A percentile compares a stretch with the other conserved stretches of the same genome.
Conservation (phyloP, 495 filamentous ascomycete genomes). For the Podospora didyma region DNA sequence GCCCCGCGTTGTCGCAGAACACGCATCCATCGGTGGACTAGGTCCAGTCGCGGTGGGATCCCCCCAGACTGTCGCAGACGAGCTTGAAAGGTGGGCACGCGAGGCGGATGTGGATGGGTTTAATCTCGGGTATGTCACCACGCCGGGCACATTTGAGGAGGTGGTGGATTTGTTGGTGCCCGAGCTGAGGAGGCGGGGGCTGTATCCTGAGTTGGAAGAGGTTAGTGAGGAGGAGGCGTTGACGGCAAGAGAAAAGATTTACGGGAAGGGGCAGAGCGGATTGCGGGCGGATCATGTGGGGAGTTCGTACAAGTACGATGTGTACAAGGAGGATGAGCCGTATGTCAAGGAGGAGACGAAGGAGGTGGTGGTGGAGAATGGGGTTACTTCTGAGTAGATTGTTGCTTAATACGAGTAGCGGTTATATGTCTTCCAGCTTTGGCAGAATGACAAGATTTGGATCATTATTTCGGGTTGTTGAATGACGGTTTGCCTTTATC, state of each 20-base stretch:
- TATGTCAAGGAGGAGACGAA: slow-evolving; percentile 15
- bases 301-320: slow-evolving; percentile 54
- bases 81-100: slow-evolving; percentile 56
- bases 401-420: no score
- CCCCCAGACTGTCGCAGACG: slow-evolving; percentile 53
- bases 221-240: slow-evolving; percentile 42
- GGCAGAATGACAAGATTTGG: no score
- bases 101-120: slow-evolving; percentile 65
- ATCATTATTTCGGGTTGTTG: no score
- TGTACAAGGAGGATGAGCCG: slow-evolving; percentile 49
- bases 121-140: slow-evolving; percentile 47
- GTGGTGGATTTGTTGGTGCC: slow-evolving; percentile 43
- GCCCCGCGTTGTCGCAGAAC: slow-evolving; percentile 50
- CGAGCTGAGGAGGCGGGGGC: slow-evolving; percentile 35
- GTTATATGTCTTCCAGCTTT: no score
- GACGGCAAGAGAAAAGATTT: slow-evolving; percentile 58
- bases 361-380: background rate
- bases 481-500: no score
- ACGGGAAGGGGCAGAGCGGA: slow-evolving; percentile 52
- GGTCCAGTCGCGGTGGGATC: slow-evolving; percentile 55
- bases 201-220: slow-evolving; percentile 28
- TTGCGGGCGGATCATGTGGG: slow-evolving; percentile 52
- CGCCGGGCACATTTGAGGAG: slow-evolving; percentile 43
- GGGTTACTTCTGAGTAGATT: no score
- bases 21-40: slow-evolving; percentile 52